These are phyloP conservation scores for Spinacia oleracea DNA, from an alignment of 179 eudicot species.

Conservation along the genomic window DNA sequence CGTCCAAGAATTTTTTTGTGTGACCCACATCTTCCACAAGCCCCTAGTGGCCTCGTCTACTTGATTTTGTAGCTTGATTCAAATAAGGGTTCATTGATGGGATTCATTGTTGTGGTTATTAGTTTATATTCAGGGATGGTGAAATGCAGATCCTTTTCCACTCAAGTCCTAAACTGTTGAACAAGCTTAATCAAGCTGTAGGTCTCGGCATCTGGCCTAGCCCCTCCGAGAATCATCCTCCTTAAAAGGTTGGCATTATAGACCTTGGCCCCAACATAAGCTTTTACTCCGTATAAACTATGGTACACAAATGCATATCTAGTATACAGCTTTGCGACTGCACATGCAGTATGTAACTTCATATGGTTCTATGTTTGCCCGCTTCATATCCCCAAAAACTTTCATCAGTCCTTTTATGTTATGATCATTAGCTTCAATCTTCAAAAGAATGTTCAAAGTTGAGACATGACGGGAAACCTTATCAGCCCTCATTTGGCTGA, in stretches of 20 bases:
- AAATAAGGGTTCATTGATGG: no score
- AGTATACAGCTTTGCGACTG: slow-evolving; percentile 72
- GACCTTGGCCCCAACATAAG: slow-evolving; percentile 78
- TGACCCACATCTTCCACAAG: no score
- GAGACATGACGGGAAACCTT: slow-evolving; percentile 80
- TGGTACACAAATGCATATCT: slow-evolving; percentile 83
- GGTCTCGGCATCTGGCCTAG: slow-evolving; percentile 89
- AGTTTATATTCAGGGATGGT: no score
- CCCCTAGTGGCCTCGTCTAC: no score
- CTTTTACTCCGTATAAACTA: slow-evolving; percentile 72
- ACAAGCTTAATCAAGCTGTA: slow-evolving; percentile 73
- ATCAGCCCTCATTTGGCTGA: slow-evolving; percentile 90
- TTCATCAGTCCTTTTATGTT: slow-evolving; percentile 61
- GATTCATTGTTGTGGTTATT: no score
- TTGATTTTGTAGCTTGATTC: background rate
- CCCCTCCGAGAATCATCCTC: slow-evolving; percentile 90
- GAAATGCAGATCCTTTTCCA: background rate
- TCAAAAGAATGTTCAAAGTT: slow-evolving; percentile 85
- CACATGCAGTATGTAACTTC: slow-evolving; percentile 89
- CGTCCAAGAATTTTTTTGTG: no score
- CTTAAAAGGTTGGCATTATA: slow-evolving; percentile 69
- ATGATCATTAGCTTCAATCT: slow-evolving; percentile 83
- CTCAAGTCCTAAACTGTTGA: slow-evolving; percentile 52
- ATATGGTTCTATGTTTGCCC: slow-evolving; percentile 64
- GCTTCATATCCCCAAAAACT: slow-evolving; percentile 73